Base-by-base conservation (phyloP, 257 asterid genomes). In the Asclepias syriaca region DNA sequence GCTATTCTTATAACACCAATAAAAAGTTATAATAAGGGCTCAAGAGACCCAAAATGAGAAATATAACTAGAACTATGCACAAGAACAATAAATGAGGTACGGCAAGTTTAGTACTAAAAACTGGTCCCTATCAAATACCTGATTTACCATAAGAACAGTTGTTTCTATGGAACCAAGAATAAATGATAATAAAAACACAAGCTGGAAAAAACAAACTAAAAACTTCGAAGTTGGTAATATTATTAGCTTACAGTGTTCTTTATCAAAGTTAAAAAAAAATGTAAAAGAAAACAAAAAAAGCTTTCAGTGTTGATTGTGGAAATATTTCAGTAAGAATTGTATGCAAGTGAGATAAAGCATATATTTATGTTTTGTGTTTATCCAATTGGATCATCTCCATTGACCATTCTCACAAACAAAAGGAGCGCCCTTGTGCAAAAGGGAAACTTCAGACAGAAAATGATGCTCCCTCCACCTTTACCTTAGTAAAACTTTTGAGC, bases 381-480 rank as follows among this genome's bases (percentile, higher is more conserved):
- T 32, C 66, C 66, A 29, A 13, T 14, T 24, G n/a, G 14, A 57
- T 24, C 11, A 57, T 22, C 73, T 79, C 76, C 16, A 57, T 24
- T 22, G 37, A 57, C 16, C 63, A 56, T 12, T n/a, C 34, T 57
- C 22, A 15, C 21, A 61, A 32, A 39, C 4, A 32, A 61, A 60
- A 60, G 55, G 55, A 60, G 45, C 43, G 14, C 14, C 66, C 15
- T 4, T 15, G 11, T 60, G 45, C 45, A 61, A 61, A 29, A 32
- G 22, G 6, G 48, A 32, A 61, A 32, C 8, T 61, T n/a, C 1
- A 6, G 13, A 61, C 13, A 32, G 2, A 32, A 16, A 61, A 61
- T 5, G 24, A 6, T 54, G 18, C 24, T 19, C 19, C 55, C 55
- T 48, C 18, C 18, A 48, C 18, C 58, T 3, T 54, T 54, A 5